Percentiles rank a stretch among this genome's conserved stretches.
Evolutionary conservation across 768 basidiomycete genomes (phyloP).

Genomic region (Wakefieldia striispora): DNA sequence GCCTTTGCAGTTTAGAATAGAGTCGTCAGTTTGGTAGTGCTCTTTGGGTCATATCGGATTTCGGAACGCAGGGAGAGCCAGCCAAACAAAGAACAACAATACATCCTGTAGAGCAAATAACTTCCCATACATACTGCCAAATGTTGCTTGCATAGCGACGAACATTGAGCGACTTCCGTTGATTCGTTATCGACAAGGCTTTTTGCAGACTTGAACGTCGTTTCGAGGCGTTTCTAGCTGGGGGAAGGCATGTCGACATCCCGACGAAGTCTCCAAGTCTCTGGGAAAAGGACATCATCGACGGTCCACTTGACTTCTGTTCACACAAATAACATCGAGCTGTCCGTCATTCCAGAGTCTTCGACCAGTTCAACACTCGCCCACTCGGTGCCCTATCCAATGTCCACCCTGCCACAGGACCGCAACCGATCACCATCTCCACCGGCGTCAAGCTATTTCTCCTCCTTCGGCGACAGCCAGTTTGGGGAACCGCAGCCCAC

Average conservation of each 20-base stretch:
- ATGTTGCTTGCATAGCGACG: not conserved
- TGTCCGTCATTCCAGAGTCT: conserved; percentile 13
- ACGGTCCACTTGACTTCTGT: conserved; percentile 8
- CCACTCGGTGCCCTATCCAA: conserved; percentile 19
- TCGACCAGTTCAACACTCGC: conserved; percentile 23
- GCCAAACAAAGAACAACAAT: conserved; percentile 12
- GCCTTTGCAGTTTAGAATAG: not conserved
- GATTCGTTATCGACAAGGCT: not conserved
- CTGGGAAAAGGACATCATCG: conserved; percentile 21
- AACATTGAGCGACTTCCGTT: not conserved
- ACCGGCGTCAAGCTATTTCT: conserved; percentile 81
- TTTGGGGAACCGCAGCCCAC: conserved; percentile 53
- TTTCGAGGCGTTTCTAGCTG: not conserved
- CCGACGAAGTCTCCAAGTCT: conserved; percentile 19
- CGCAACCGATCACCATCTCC: conserved; percentile 49
- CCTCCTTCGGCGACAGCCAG: conserved; percentile 49
- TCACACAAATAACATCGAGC: conserved; percentile 12
- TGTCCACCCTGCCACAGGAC: conserved; percentile 14
- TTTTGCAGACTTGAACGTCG: not conserved
- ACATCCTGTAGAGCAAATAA: conserved; percentile 10
- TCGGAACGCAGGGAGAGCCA: conserved; percentile 5
- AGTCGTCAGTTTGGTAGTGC: not conserved
- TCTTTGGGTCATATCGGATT: not conserved
- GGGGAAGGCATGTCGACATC: conserved; percentile 26
- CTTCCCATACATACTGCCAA: conserved; percentile 10